Base-by-base conservation (phyloP, 306 rosid genomes). In the Hylodesmum podocarpum region DNA sequence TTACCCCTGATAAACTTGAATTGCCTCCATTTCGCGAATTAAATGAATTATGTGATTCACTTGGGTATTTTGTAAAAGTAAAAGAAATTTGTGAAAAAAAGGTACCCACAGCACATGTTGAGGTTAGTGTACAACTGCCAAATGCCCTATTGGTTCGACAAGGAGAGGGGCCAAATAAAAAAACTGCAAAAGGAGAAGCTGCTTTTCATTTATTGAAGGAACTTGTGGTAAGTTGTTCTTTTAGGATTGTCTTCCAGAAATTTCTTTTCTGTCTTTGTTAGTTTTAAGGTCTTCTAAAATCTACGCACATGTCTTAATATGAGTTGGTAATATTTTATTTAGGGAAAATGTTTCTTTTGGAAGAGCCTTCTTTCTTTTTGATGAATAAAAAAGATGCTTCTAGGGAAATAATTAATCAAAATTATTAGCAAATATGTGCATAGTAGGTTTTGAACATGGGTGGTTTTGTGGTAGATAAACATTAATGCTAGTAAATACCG, bases 1-100 rank as follows among this genome's bases (percentile, higher is more conserved):
- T 88, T 83, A 95, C 99, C 25, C 99, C 99, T 59, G 99, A 95
- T 70, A 91, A 91, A 70, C 98, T 95, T 46, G 94, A 91, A 70
- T 88, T 95, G 81, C 92, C 92, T 29, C 94, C 97, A 10, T 40
- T 78, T 40, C 92, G 98, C 9, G 93, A 88, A 73, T 55, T 95
- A 80, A 87, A 36, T 40, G 90, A 91, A 80, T 55, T 92, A 71
- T 95, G 96, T 19, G 91, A 82, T 78, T 89, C 90, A 9, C 90
- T 84, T 0, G 97, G 99, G 66, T 92, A 91, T 77, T 88, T 83
- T 64, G 66, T 84, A 11, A 91, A 89, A 85, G 90, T 81, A 19
- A 91, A 87, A 82, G 90, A 90, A 84, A 87, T 58, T 13, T 80
- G 82, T 75, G 84, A 64, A 11, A 87, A 66, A 78, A 88, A 87